A percentile compares a stretch with the other conserved stretches of the same genome.
phyloP scores from a whole-genome alignment of 108 stramenopile species.

The Epithemia pelagica region DNA sequence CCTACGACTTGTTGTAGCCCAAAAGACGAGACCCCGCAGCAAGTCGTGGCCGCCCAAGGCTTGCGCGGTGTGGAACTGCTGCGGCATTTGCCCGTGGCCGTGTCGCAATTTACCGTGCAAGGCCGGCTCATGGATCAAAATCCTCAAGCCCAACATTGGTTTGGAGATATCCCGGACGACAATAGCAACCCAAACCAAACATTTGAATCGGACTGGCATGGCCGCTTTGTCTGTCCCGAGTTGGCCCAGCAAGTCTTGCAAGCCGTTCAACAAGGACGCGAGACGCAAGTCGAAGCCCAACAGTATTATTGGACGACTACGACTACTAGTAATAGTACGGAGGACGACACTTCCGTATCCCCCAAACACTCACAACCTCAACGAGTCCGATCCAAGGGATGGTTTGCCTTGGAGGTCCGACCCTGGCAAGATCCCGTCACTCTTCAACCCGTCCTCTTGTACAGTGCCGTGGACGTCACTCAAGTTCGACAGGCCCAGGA shows the following conservation, averaged over 20 bases:
- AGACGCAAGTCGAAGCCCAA: conserved; percentile 14
- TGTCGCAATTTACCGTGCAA: conserved; percentile 37
- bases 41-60: conserved; percentile 16
- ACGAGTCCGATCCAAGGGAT: not conserved
- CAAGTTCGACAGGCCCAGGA: conserved; percentile 20
- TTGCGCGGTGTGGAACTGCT: conserved; percentile 39
- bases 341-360: not conserved
- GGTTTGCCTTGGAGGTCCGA: conserved; percentile 12
- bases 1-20: no score
- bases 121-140: conserved; percentile 40
- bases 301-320: not conserved
- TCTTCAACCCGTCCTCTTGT: conserved; percentile 7
- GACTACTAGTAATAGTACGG: not conserved
- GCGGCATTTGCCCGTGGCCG: conserved; percentile 40
- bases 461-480: conserved; percentile 16
- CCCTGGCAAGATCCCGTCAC: conserved; percentile 13
- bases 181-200: no score
- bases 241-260: conserved; percentile 3
- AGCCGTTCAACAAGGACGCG: conserved; percentile 9
- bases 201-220: no score
- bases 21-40: not conserved
- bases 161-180: conserved; percentile 10
- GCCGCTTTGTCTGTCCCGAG: conserved; percentile 8
- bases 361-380: not conserved
- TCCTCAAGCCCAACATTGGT: conserved; percentile 26